Evolutionary conservation across 108 stramenopile species (phyloP), one percentile per base, ranked within the genome.

Genomic region (Cyclotella atomus): DNA sequence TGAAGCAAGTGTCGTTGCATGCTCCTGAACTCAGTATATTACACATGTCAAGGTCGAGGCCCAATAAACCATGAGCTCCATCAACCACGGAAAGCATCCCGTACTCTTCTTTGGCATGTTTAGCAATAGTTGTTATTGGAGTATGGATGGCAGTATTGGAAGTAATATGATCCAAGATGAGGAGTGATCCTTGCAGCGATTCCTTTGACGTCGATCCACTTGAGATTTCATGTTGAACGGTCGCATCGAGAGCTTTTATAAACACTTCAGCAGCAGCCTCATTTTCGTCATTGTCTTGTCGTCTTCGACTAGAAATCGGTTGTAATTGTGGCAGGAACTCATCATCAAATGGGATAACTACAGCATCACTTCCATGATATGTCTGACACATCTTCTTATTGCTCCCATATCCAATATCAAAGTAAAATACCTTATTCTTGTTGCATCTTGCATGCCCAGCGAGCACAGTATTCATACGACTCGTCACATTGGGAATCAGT

Each of bases 391-490:
- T 88, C 64, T 91, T 91, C 68, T 91, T 91, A 35, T 87, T 70
- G 69, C 85, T 87, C 24, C 90, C 90, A 62, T 91, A 91, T 0
- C 79, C 70, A 54, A 87, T 87, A 61, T 91, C 90, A 77, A 83
- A 91, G 45, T 87, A 71, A 67, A 91, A 78, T 1, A 91, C 81
- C 9, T 53, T 69, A 9, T 61, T 44, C 1, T 29, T 44, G 24
- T 35, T 44, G 0, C 69, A 59, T 21, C 79, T 66, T 61, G 60
- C 61, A 59, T 91, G 88, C 24, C 90, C 88, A 36, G 77, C 68
- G 30, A 91, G 54, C 15, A 91, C 70, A 53, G 87, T 83, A 77
- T 88, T 91, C 47, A 91, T 69, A 9, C 86, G 86, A 59, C 66
- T 65, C 0, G 90, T 91, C n/a, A 85, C 88, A 65, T 87, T 87